phyloP scores from a whole-genome alignment of 352 stramenopile species.

The Phytophthora colocasiae region DNA sequence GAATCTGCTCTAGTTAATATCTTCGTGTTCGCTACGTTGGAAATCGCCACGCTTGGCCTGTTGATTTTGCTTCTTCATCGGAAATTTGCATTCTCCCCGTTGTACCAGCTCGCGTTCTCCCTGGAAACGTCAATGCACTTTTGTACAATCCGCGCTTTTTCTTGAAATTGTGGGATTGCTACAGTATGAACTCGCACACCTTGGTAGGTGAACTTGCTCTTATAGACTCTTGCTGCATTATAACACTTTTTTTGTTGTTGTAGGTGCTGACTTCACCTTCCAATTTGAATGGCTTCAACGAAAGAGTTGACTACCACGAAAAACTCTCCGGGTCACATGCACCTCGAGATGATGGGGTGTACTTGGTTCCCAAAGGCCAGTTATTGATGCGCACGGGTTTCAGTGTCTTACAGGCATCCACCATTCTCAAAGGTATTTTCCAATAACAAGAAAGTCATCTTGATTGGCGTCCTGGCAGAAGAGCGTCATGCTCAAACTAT shows the following conservation, averaged over 20 bases:
- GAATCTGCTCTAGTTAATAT: constrained; percentile 5
- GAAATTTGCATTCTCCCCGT: constrained; percentile 37
- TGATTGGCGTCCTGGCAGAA: too few species aligned
- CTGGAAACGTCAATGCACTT: constrained; percentile 34
- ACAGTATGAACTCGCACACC: constrained; percentile 22
- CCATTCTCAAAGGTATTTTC: too few species aligned
- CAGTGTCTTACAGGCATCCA: too few species aligned
- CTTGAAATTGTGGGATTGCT: constrained; percentile 10
- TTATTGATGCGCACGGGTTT: too few species aligned
- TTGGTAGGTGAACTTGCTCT: constrained; percentile 6
- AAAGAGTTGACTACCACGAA: too few species aligned
- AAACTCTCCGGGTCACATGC: too few species aligned
- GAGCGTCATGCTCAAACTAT: too few species aligned
- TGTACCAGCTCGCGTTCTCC: constrained; percentile 46
- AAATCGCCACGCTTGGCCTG: constrained; percentile 38
- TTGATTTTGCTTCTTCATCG: constrained; percentile 33
- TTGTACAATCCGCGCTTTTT: constrained; percentile 9
- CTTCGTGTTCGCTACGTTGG: constrained; percentile 37
- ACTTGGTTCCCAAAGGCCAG: too few species aligned
- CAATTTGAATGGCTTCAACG: constrained; percentile 10
- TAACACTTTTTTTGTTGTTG: neutral
- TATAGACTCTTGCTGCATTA: neutral
- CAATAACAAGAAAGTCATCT: too few species aligned
- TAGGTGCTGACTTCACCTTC: constrained; percentile 15
- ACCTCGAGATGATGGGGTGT: too few species aligned